phyloP scores from a whole-genome alignment of 108 stramenopile genomes.

The Skeletonema costatum region DNA sequence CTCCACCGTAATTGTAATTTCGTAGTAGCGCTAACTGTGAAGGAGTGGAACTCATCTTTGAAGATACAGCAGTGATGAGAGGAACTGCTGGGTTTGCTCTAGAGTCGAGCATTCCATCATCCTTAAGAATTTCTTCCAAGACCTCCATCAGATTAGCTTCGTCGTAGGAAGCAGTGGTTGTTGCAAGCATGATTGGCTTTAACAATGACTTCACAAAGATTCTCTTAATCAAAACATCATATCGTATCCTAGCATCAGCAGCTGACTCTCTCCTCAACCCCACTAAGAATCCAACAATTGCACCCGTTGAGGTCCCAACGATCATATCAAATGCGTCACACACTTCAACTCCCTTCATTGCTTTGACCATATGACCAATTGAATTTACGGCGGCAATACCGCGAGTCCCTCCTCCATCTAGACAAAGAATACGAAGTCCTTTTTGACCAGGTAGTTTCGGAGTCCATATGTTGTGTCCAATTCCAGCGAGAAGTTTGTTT shows the following conservation, averaged over 20 bases:
- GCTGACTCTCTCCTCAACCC: slow-evolving; percentile 75
- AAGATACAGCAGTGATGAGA: slow-evolving; percentile 63
- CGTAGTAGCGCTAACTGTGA: slow-evolving; percentile 77
- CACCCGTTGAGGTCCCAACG: slow-evolving; percentile 85
- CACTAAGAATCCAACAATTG: slow-evolving; percentile 77
- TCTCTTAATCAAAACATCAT: slow-evolving; percentile 72
- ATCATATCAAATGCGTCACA: slow-evolving; percentile 87
- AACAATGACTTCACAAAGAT: slow-evolving; percentile 84
- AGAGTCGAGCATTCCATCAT: slow-evolving; percentile 79
- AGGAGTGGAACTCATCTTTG: slow-evolving; percentile 81
- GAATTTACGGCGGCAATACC: slow-evolving; percentile 83
- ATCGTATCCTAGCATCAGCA: slow-evolving; percentile 67
- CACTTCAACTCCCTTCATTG: slow-evolving; percentile 71
- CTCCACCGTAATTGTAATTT: slow-evolving; percentile 86
- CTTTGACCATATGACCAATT: slow-evolving; percentile 57
- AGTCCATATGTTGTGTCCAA: slow-evolving; percentile 83
- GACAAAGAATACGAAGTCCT: slow-evolving; percentile 44
- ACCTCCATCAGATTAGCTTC: slow-evolving; percentile 83
- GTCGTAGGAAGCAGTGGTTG: slow-evolving; percentile 86
- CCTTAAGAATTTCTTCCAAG: slow-evolving; percentile 67
- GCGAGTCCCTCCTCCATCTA: slow-evolving; percentile 79
- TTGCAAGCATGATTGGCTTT: slow-evolving; percentile 72
- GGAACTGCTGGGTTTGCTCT: slow-evolving; percentile 70
- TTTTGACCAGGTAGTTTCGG: slow-evolving; percentile 79
- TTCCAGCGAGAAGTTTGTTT: slow-evolving; percentile 82